Conservation (phyloP, 345 rosid species). For the Salix arbutifolia region DNA sequence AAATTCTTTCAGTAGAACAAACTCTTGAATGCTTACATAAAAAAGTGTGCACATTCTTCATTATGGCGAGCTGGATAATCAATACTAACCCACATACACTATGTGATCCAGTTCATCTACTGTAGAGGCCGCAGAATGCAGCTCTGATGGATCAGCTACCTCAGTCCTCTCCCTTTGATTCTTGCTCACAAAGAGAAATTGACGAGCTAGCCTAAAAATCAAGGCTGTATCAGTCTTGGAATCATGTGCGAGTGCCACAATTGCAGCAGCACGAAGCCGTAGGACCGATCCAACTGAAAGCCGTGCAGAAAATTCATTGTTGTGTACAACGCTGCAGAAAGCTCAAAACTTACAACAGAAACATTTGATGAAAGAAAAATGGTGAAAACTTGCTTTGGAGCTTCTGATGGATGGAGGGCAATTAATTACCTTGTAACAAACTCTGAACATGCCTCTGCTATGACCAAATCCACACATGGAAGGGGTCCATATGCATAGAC, state of each 20-base stretch:
- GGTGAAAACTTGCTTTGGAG: constrained; percentile 7
- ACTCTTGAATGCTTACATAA: not conserved
- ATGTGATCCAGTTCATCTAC: constrained; percentile 19
- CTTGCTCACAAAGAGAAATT: constrained; percentile 48
- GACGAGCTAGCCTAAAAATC: constrained; percentile 65
- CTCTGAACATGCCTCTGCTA: constrained; percentile 75
- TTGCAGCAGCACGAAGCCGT: constrained; percentile 77
- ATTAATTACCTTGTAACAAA: constrained; percentile 74
- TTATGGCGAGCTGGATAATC: not conserved
- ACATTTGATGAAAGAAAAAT: not conserved
- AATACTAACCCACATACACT: constrained; percentile 16
- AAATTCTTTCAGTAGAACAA: not conserved
- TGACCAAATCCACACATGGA: constrained; percentile 70
- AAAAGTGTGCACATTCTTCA: not conserved
- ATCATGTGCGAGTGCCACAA: constrained; percentile 69
- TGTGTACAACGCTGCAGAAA: constrained; percentile 69
- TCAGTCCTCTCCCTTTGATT: constrained; percentile 19
- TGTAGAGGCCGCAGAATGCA: constrained; percentile 11
- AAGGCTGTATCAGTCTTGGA: constrained; percentile 54
- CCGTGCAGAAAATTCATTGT: constrained; percentile 84
- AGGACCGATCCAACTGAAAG: constrained; percentile 85
- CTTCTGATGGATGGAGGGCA: constrained; percentile 6
- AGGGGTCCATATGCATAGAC: constrained; percentile 83
- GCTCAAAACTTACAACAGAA: constrained; percentile 25
- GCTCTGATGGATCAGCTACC: constrained; percentile 11